A percentile compares a stretch with the other conserved stretches of the same genome.
Conservation (phyloP, 495 filamentous ascomycete genomes). For the Neurospora intermedia region DNA sequence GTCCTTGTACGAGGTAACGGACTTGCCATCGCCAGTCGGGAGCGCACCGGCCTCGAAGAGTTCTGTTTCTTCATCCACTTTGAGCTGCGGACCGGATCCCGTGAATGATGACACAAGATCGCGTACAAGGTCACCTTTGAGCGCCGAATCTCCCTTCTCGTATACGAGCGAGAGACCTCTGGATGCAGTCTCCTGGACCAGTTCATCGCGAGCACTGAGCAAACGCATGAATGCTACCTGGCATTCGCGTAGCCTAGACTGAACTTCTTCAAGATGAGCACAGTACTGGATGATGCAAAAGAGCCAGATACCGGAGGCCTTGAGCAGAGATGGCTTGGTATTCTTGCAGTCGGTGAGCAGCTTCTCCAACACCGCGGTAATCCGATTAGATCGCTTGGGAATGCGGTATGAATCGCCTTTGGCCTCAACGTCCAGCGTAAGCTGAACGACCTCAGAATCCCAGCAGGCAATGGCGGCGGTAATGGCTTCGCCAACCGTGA, state of each 20-base stretch:
- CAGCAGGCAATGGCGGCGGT: slow-evolving; percentile 67
- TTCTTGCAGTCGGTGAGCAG: slow-evolving; percentile 62
- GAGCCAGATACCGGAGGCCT: slow-evolving; percentile 86
- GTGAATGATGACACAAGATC: slow-evolving; percentile 86
- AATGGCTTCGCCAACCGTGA: slow-evolving; percentile 79
- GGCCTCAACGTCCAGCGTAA: slow-evolving; percentile 36
- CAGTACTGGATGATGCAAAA: slow-evolving; percentile 89
- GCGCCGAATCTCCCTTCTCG: slow-evolving; percentile 70
- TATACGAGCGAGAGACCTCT: slow-evolving; percentile 84
- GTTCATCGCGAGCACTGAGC: slow-evolving; percentile 78
- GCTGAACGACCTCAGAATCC: slow-evolving; percentile 47
- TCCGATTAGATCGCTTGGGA: slow-evolving; percentile 32
- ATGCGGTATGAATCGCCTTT: slow-evolving; percentile 19
- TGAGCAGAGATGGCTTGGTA: slow-evolving; percentile 76
- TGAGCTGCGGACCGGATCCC: slow-evolving; percentile 57
- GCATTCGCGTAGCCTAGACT: slow-evolving; percentile 60
- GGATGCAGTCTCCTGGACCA: slow-evolving; percentile 91
- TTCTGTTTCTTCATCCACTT: slow-evolving; percentile 78
- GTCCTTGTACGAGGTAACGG: slow-evolving; percentile 87
- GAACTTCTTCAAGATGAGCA: slow-evolving; percentile 59
- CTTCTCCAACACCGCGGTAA: slow-evolving; percentile 51
- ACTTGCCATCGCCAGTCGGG: slow-evolving; percentile 80
- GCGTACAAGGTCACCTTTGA: slow-evolving; percentile 73
- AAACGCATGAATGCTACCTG: slow-evolving; percentile 81
- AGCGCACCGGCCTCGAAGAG: slow-evolving; percentile 89